Conservation (phyloP, 805 yeast species). For the Candida railenensis region DNA sequence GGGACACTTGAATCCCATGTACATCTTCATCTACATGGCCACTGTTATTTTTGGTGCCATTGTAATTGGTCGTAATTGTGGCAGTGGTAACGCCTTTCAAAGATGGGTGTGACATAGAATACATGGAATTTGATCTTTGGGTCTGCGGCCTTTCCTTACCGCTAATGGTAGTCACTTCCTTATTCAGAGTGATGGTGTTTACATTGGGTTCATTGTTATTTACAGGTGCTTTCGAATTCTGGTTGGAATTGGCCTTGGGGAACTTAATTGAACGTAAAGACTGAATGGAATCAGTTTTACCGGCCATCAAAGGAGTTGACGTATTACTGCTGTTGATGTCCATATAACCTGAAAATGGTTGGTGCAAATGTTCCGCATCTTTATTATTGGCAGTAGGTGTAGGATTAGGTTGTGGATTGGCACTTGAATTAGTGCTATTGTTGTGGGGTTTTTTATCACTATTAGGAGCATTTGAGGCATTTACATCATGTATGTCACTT, state of each 20-base stretch:
- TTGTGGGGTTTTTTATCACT: not conserved
- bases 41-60: not conserved
- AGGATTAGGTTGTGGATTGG: not conserved
- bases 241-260: constrained; percentile 1
- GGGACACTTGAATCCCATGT: not conserved
- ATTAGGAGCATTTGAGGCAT: constrained; percentile 1
- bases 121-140: constrained; percentile 7
- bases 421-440: not conserved
- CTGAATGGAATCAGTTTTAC: constrained; percentile 3
- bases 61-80: not conserved
- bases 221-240: not conserved
- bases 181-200: not conserved
- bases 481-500: too few species aligned
- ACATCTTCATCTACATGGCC: not conserved
- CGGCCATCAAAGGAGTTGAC: not conserved
- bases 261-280: constrained; percentile 4
- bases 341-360: not conserved
- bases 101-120: constrained; percentile 4
- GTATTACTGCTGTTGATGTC: constrained; percentile 8
- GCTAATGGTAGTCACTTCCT: constrained; percentile 6
- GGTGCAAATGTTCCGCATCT: not conserved
- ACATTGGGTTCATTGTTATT: constrained; percentile 1
- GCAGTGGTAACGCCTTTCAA: not conserved
- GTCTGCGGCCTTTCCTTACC: constrained; percentile 7
- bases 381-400: not conserved